These are phyloP conservation scores for Caryocar brasiliense DNA, from an alignment of 441 rosid genomes.

Conservation along the genomic window DNA sequence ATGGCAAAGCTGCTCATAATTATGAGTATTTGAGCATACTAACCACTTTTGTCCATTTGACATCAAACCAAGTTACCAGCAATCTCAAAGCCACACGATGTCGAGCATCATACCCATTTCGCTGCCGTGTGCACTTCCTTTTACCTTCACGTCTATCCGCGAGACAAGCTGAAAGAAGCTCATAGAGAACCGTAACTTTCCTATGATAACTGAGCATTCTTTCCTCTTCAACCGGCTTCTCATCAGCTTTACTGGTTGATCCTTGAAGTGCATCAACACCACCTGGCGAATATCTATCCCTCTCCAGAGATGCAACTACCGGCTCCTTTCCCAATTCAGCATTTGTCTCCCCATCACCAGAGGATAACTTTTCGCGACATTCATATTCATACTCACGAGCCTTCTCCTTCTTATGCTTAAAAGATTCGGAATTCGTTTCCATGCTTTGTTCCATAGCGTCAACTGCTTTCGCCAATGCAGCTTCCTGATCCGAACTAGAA, in stretches of 20 bases:
- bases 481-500: constrained; percentile 42
- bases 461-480: constrained; percentile 59
- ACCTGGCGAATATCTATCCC: constrained; percentile 6
- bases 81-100: constrained; percentile 79
- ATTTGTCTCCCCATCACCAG: constrained; percentile 26
- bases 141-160: constrained; percentile 42
- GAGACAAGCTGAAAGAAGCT: constrained; percentile 82
- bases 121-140: constrained; percentile 33
- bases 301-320: not conserved
- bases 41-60: constrained; percentile 81
- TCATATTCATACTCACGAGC: constrained; percentile 48
- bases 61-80: constrained; percentile 69
- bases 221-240: constrained; percentile 52
- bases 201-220: constrained; percentile 45
- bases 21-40: constrained; percentile 16
- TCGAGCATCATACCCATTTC: constrained; percentile 86
- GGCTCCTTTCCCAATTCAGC: constrained; percentile 17
- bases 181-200: constrained; percentile 66
- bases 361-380: constrained; percentile 52
- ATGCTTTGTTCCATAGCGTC: constrained; percentile 45
- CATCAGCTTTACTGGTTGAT: constrained; percentile 21
- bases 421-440: constrained; percentile 34
- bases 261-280: constrained; percentile 7
- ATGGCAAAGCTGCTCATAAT: not conserved
- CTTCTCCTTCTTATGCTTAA: constrained; percentile 45